phyloP scores from a whole-genome alignment of 1,284 basidiomycete species.

The Cryptococcus wingfieldii region DNA sequence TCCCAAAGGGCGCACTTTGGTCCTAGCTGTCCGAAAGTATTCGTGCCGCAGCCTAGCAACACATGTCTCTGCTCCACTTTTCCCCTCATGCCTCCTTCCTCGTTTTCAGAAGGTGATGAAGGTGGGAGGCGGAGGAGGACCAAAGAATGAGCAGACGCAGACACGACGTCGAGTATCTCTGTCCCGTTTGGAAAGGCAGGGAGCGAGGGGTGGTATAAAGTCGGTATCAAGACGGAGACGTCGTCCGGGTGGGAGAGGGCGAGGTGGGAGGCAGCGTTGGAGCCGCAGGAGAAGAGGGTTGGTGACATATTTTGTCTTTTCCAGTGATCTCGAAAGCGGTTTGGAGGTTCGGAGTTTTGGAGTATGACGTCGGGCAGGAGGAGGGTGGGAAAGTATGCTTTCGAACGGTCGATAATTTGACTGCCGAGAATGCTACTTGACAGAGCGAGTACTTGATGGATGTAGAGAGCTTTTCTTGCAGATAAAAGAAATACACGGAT shows the following conservation, averaged over 20 bases:
- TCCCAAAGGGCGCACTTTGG: constrained; percentile 31
- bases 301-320: too few species aligned
- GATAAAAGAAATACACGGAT: too few species aligned
- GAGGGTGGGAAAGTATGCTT: too few species aligned
- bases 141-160: constrained; percentile 35
- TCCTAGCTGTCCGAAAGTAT: constrained; percentile 42
- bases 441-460: too few species aligned
- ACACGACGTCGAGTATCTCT: constrained; percentile 32
- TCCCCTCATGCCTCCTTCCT: background rate
- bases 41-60: constrained; percentile 40
- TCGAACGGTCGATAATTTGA: too few species aligned
- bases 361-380: too few species aligned
- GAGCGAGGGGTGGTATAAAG: constrained; percentile 41
- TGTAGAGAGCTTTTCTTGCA: too few species aligned
- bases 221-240: constrained; percentile 56
- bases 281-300: constrained; percentile 56
- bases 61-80: constrained; percentile 4
- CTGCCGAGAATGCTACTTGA: too few species aligned
- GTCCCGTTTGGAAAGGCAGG: background rate
- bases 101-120: background rate
- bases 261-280: constrained; percentile 73
- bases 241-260: constrained; percentile 60
- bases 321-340: too few species aligned
- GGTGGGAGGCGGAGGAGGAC: constrained; percentile 15
- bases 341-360: too few species aligned